phyloP scores from a whole-genome alignment of 768 basidiomycete genomes.

The Tricholoma bakamatsutake region DNA sequence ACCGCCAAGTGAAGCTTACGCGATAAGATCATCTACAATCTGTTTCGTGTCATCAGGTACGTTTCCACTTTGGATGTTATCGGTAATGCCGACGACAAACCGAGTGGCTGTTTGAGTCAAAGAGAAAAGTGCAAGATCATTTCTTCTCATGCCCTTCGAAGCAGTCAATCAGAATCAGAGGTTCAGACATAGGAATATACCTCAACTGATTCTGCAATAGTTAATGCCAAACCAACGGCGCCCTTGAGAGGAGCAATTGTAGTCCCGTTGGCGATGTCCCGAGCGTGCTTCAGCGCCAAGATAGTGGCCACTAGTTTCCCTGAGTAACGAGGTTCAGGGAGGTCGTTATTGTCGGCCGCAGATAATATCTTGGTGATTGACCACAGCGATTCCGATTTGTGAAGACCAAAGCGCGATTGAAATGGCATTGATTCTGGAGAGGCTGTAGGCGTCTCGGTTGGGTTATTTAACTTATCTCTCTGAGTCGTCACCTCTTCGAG shows the following conservation, averaged over 20 bases:
- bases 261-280: neutral
- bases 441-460: neutral
- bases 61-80: neutral
- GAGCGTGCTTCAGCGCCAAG: neutral
- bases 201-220: slow-evolving; percentile 3
- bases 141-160: slow-evolving; percentile 1
- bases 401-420: neutral
- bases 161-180: neutral
- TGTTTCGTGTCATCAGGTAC: neutral
- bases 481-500: neutral
- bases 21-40: slow-evolving; percentile 2
- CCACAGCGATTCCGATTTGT: neutral
- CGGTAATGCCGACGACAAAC: neutral
- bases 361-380: neutral
- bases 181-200: neutral
- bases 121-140: neutral
- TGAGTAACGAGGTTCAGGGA: neutral
- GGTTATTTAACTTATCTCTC: neutral
- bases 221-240: neutral
- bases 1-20: neutral
- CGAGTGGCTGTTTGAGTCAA: neutral
- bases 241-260: neutral
- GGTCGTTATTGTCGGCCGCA: neutral
- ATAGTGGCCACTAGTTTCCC: neutral
- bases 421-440: neutral